Evolutionary conservation across 805 yeast genomes (phyloP).

Genomic region (Wickerhamiella cacticola): DNA sequence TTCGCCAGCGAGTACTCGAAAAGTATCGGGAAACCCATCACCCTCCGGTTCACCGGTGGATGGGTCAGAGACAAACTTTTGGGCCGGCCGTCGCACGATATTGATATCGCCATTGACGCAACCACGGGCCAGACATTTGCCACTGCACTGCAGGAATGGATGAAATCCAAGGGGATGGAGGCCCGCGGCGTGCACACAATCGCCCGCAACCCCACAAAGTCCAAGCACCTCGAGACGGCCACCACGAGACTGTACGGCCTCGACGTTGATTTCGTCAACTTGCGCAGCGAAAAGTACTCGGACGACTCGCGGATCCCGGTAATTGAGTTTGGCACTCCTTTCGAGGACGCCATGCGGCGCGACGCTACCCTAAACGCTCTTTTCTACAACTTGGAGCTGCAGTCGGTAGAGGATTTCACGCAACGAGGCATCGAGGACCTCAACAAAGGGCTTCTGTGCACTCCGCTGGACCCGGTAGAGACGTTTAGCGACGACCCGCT

Average conservation of each 20-base stretch:
- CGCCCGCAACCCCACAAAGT: conserved; percentile 85
- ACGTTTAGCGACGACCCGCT: conserved; percentile 93
- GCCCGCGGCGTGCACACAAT: conserved; percentile 54
- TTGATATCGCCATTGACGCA: conserved; percentile 81
- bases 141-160: conserved; percentile 42
- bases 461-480: conserved; percentile 74
- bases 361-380: conserved; percentile 93
- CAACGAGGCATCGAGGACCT: conserved; percentile 64
- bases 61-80: conserved; percentile 95
- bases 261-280: conserved; percentile 89
- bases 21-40: conserved; percentile 28
- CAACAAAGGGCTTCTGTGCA: conserved; percentile 55
- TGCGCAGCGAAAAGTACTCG: conserved; percentile 78
- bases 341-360: conserved; percentile 81
- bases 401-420: conserved; percentile 74
- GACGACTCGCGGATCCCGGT: conserved; percentile 76
- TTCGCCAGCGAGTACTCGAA: conserved; percentile 24
- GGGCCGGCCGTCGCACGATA: conserved; percentile 68
- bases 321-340: conserved; percentile 76
- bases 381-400: conserved; percentile 66
- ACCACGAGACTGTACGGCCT: conserved; percentile 73
- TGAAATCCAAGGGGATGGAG: conserved; percentile 25
- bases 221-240: conserved; percentile 93
- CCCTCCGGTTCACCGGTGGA: conserved; percentile 83
- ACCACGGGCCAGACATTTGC: conserved; percentile 85